A percentile compares a stretch with the other conserved stretches of the same genome.
phyloP scores from a whole-genome alignment of 495 filamentous ascomycete genomes.

The Penicillium malachiteum region DNA sequence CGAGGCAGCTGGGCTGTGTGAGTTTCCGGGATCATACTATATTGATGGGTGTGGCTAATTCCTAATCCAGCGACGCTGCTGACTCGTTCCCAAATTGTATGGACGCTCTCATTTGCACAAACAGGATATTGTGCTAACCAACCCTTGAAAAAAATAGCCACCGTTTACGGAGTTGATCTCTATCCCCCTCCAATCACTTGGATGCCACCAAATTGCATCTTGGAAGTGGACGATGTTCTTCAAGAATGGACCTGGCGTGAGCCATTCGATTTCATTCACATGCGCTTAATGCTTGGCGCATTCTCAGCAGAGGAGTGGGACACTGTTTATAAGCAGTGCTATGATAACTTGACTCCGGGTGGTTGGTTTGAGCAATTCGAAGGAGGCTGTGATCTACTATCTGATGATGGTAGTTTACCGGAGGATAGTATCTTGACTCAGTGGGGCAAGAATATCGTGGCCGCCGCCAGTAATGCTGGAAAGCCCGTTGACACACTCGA shows the following conservation, averaged over 20 bases:
- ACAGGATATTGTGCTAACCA: background rate
- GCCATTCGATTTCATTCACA: conserved; percentile 8
- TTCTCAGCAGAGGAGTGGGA: background rate
- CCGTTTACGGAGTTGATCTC: conserved; percentile 5
- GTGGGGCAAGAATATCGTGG: background rate
- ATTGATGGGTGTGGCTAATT: background rate
- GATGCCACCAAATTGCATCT: conserved; percentile 7
- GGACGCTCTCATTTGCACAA: background rate
- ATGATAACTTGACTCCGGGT: conserved; percentile 29
- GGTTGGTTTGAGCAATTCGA: conserved; percentile 56
- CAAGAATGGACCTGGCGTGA: conserved; percentile 9
- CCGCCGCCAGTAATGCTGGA: background rate
- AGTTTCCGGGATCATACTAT: background rate
- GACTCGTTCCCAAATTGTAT: conserved; percentile 8
- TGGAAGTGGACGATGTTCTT: conserved; percentile 6
- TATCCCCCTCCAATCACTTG: conserved; percentile 6
- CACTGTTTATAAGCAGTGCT: conserved; percentile 6
- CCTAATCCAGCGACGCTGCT: background rate
- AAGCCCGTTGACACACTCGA: background rate
- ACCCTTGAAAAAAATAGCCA: background rate
- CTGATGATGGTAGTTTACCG: conserved; percentile 36
- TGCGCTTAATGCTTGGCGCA: conserved; percentile 11
- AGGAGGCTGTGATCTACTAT: conserved; percentile 28
- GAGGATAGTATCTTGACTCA: background rate
- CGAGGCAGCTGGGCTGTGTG: conserved; percentile 13